These are phyloP conservation scores for Claviceps arundinis DNA, from an alignment of 2,329 filamentous ascomycete species.

Conservation along the genomic window DNA sequence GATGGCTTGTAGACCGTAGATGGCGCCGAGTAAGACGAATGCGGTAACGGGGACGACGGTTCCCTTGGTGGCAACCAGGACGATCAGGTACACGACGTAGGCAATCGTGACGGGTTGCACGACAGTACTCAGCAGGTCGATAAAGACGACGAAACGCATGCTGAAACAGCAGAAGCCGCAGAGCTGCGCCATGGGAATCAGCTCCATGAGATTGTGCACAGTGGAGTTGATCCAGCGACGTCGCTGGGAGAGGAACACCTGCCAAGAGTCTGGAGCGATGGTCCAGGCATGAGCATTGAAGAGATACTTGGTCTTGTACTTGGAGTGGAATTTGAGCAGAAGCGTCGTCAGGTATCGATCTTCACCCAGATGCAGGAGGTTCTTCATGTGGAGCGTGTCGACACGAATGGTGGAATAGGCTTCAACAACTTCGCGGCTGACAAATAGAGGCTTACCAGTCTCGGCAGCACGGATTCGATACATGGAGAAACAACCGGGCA, in stretches of 20 bases:
- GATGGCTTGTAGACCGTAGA: slow-evolving; percentile 91
- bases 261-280: slow-evolving; percentile 87
- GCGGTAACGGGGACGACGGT: slow-evolving; percentile 66
- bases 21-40: slow-evolving; percentile 83
- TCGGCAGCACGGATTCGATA: slow-evolving; percentile 92
- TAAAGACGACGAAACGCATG: slow-evolving; percentile 95
- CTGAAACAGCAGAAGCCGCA: slow-evolving; percentile 99
- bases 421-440: slow-evolving; percentile 82
- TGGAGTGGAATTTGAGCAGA: slow-evolving; percentile 78
- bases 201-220: slow-evolving; percentile 91
- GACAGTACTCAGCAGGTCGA: slow-evolving; percentile 84
- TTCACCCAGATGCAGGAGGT: slow-evolving; percentile 87
- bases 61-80: slow-evolving; percentile 49
- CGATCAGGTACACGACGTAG: slow-evolving; percentile 83
- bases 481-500: slow-evolving; percentile 99
- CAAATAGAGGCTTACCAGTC: slow-evolving; percentile 88
- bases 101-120: slow-evolving; percentile 83
- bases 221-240: slow-evolving; percentile 99
- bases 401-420: slow-evolving; percentile 86
- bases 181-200: slow-evolving; percentile 83
- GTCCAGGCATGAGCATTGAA: slow-evolving; percentile 90
- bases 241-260: slow-evolving; percentile 92
- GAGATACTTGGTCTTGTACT: slow-evolving; percentile 98
- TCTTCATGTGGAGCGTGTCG: slow-evolving; percentile 98
- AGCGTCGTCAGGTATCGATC: slow-evolving; percentile 95